Conservation (phyloP, 495 filamentous ascomycete genomes). For the Podospora appendiculata region DNA sequence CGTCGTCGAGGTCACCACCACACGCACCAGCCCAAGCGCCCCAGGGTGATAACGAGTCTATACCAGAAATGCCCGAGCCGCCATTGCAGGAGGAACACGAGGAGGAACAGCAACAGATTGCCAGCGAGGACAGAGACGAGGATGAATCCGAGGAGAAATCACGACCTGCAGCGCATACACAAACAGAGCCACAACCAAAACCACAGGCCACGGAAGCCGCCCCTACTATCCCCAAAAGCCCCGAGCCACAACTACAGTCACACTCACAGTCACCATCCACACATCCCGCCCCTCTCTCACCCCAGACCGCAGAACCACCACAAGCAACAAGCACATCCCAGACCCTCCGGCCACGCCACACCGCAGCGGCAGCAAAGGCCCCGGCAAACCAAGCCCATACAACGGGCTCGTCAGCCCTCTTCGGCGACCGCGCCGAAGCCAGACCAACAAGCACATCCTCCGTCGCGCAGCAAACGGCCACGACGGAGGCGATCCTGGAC, state of each 20-base stretch:
- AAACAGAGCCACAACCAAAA: too few relatives aligned
- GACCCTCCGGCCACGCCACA: neutral
- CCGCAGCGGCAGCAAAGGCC: neutral
- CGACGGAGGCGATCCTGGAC: slow-evolving; percentile 60
- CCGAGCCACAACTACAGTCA: too few relatives aligned
- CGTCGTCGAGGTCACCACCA: slow-evolving; percentile 20
- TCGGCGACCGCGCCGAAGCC: slow-evolving; percentile 15
- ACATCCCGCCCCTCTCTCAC: neutral
- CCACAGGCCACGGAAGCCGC: too few relatives aligned
- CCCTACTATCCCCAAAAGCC: too few relatives aligned
- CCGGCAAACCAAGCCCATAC: slow-evolving; percentile 7
- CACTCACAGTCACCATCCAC: neutral
- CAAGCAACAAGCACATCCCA: slow-evolving; percentile 5
- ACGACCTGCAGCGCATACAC: too few relatives aligned
- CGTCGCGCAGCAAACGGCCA: slow-evolving; percentile 10
- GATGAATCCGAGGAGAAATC: too few relatives aligned
- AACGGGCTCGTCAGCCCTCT: slow-evolving; percentile 19
- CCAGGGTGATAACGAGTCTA: neutral
- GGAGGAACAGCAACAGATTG: too few relatives aligned
- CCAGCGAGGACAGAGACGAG: too few relatives aligned
- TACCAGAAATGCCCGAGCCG: neutral
- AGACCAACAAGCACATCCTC: neutral
- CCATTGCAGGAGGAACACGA: too few relatives aligned
- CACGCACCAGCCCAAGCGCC: slow-evolving; percentile 4
- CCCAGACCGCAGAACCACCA: neutral